These are phyloP conservation scores for Psidium friedrichsthalianum DNA, from an alignment of 345 rosid genomes.

Conservation along the genomic window DNA sequence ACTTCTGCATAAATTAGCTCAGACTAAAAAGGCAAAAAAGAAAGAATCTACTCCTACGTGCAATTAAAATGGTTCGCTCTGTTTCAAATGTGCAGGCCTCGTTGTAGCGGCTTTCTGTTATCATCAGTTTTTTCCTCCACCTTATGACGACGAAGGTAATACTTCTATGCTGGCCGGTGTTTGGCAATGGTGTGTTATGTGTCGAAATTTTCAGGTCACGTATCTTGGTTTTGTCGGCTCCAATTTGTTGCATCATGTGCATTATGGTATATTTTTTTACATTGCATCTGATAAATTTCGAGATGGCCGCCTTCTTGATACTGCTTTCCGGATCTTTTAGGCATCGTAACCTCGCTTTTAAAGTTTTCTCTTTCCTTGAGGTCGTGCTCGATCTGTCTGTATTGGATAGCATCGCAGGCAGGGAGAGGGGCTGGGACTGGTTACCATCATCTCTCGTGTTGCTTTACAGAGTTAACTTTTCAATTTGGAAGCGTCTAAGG, in stretches of 20 bases:
- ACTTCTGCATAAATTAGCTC: neutral
- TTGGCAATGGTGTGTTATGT: neutral
- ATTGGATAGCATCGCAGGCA: neutral
- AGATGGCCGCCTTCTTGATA: neutral
- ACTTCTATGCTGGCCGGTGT: neutral
- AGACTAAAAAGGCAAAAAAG: neutral
- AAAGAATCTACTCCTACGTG: neutral
- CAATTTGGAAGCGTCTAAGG: neutral
- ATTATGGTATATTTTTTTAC: neutral
- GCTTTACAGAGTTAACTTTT: neutral
- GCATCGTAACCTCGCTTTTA: neutral
- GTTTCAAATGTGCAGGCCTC: neutral
- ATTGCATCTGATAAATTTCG: neutral
- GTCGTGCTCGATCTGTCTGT: neutral
- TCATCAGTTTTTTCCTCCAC: conserved; percentile 9
- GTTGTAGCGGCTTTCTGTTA: conserved; percentile 4
- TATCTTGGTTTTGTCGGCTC: neutral
- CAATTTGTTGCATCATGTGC: neutral
- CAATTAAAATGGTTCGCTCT: neutral
- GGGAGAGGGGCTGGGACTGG: neutral
- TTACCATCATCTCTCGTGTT: neutral
- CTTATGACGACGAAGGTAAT: neutral
- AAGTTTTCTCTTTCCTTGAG: neutral
- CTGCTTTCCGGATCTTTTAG: neutral
- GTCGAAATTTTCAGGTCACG: neutral